These are phyloP conservation scores for Drechslerella coelobrocha DNA, from an alignment of 2,329 filamentous ascomycete species.

Conservation along the genomic window DNA sequence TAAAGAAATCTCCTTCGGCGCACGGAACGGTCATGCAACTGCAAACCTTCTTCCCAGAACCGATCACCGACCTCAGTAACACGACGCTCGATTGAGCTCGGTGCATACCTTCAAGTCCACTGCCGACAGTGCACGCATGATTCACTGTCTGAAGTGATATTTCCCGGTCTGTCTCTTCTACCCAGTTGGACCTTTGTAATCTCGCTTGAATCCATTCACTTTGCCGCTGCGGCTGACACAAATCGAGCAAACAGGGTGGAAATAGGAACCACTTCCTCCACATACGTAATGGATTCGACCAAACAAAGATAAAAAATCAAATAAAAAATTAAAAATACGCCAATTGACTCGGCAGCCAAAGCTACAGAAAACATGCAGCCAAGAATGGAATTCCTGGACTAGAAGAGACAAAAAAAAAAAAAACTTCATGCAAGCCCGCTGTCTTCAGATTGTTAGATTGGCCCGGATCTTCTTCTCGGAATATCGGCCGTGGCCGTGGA, in stretches of 20 bases:
- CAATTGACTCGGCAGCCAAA: too few relatives aligned
- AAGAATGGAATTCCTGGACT: too few relatives aligned
- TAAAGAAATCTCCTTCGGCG: background rate
- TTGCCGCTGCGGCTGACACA: constrained; percentile 45
- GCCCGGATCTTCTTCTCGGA: too few relatives aligned
- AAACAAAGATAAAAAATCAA: too few relatives aligned
- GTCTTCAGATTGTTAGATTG: too few relatives aligned
- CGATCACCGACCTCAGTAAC: background rate
- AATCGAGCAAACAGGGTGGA: background rate
- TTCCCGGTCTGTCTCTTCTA: background rate
- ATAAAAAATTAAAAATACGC: too few relatives aligned
- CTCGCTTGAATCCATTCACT: constrained; percentile 12
- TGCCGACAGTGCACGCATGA: background rate
- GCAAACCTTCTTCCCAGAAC: background rate
- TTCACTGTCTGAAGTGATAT: too few relatives aligned
- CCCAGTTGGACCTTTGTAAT: background rate
- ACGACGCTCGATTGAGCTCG: background rate
- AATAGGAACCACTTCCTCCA: background rate
- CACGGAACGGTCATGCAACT: background rate
- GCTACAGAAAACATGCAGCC: too few relatives aligned
- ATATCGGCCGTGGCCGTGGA: too few relatives aligned
- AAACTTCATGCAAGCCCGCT: too few relatives aligned
- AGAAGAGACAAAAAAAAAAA: too few relatives aligned
- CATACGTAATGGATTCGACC: background rate
- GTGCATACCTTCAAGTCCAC: background rate